Base-by-base conservation (phyloP, 2,329 filamentous ascomycete species). In the Nannizziopsis arthrosporioides region DNA sequence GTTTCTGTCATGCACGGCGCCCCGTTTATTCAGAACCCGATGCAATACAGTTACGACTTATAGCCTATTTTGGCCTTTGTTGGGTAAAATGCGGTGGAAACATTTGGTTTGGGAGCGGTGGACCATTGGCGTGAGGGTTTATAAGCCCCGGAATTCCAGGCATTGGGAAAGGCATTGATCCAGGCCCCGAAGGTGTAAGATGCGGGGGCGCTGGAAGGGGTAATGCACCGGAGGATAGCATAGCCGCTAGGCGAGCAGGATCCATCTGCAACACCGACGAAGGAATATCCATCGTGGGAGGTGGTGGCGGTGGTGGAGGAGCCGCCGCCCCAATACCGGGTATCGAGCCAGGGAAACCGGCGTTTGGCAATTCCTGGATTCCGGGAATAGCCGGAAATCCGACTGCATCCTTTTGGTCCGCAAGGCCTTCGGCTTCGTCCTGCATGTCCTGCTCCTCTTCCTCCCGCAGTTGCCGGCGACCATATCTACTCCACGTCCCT, bases 401-500 rank as follows among this genome's bases (percentile, higher is more conserved):
- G 78, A 67, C 15, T 77, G 83, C n/a, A 76, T 84, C 86, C 65
- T 84, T 85, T 64, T 98, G 92, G 59, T 98, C 92, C 46, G 93
- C 82, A 39, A 96, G 74, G 2, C 87, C 89, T 55, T 96, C 90
- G 56, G 84, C 83, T 67, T 96, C 92, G 61, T 96, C 92, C 63
- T 95, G 86, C 51, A 84, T 74, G 65, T 96, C 89, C 61, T 90
- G 85, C 61, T 95, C 88, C 64, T 96, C 92, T 58, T 95, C 88
- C 58, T 94, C 89, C 55, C 88, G 84, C 57, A 84, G 78, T 65
- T 92, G 83, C 42, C 82, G 79, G 30, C 84, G 80, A 48, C 84
- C 81, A 50, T 84, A 82, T 35, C 85, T 80, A 61, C 89, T 88
- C 79, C 85, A 95, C 1, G 89, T 95, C n/a, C 92, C 92, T 63